Base-by-base conservation (phyloP, 768 basidiomycete genomes). In the Tubosaeta sp. region DNA sequence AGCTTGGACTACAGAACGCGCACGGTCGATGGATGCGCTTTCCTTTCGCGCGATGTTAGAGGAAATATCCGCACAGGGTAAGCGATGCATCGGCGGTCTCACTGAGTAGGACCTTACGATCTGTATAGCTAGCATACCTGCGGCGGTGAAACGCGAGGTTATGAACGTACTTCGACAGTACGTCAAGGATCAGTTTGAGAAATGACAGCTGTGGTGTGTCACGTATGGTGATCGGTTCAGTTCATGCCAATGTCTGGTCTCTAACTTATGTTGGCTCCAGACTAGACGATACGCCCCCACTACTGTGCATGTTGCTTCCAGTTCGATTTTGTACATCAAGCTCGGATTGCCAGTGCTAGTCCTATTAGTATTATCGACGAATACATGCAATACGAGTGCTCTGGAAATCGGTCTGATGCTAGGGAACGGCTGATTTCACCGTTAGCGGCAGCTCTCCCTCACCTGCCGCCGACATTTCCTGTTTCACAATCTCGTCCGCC, bases 401-500 rank as follows among this genome's bases (percentile, higher is more conserved):
- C 42, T 17, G 46, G 16, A 39, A 46, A 26, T 19, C 17, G 31
- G n/a, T 52, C 33, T 47, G 27, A 48, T 52, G 43, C 42, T 48
- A n/a, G 26, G 37, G 11, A 6, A 16, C 17, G 26, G 32, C n/a
- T 32, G n/a, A 9, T 13, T 43, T 48, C 41, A 52, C 31, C 6
- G 37, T 34, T 13, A 37, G 41, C 9, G 46, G 37, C 39, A 46
- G 32, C 31, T 29, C 38, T 41, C 44, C 46, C 33, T 59, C 52
- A 12, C 52, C 26, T n/a, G 50, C 46, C 47, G 54, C 29, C 13
- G 47, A 51, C 48, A 63, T 51, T 44, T 69, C 69, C 42, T 68
- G 56, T 39, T 65, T 52, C 48, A 78, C 68, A 25, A 80, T 80
- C 59, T 73, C 64, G 27, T 75, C 66, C 17, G 74, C 72, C 55